These are phyloP conservation scores for Paulownia fortunei DNA, from an alignment of 257 asterid species.

Conservation along the genomic window DNA sequence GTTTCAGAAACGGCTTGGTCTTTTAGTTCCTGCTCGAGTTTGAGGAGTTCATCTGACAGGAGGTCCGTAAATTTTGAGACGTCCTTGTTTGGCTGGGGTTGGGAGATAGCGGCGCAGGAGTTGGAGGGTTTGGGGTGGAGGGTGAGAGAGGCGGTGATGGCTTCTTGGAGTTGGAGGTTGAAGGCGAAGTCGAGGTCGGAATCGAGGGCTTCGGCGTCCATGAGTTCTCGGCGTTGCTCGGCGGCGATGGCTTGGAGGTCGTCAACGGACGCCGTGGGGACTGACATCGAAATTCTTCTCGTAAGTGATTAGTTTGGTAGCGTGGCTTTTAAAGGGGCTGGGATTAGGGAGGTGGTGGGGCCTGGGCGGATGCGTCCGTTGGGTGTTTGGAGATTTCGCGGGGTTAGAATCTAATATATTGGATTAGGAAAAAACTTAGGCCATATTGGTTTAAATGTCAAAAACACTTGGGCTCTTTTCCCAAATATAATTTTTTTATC, in stretches of 20 bases:
- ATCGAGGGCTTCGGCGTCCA: conserved; percentile 56
- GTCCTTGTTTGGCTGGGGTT: conserved; percentile 11
- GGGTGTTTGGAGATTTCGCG: background rate
- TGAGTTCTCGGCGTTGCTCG: conserved; percentile 59
- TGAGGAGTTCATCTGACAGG: conserved; percentile 49
- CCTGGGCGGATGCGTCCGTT: too few species aligned
- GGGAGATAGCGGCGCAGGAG: conserved; percentile 24
- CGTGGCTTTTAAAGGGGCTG: background rate
- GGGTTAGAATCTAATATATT: background rate
- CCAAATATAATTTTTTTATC: too few species aligned
- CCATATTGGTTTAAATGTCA: too few species aligned
- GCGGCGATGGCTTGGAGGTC: conserved; percentile 51
- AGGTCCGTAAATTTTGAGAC: conserved; percentile 32
- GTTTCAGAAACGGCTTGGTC: conserved; percentile 51
- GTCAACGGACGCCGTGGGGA: conserved; percentile 24
- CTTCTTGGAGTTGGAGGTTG: conserved; percentile 73
- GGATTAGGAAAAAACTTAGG: too few species aligned
- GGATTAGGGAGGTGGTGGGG: too few species aligned
- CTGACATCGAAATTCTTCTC: conserved; percentile 23
- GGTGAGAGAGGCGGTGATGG: conserved; percentile 61
- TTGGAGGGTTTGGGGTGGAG: conserved; percentile 40
- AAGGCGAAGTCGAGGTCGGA: conserved; percentile 77
- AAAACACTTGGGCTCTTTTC: too few species aligned
- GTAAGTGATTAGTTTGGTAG: background rate
- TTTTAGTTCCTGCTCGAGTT: conserved; percentile 51